Evolutionary conservation across 495 filamentous ascomycete species (phyloP).

Genomic region (Aeminium ludgeri): DNA sequence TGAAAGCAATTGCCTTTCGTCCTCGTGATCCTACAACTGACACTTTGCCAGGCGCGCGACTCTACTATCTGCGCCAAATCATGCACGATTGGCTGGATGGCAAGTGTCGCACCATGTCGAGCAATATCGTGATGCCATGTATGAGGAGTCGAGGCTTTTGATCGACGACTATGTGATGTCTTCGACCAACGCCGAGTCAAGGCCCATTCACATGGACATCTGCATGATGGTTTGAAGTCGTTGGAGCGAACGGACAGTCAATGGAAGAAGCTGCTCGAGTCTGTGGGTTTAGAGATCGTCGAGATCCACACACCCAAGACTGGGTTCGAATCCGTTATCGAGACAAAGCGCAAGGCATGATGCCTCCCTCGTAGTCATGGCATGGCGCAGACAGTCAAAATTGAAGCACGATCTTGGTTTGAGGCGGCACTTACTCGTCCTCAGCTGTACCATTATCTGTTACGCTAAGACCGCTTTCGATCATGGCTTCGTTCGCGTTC

Average conservation of each 20-base stretch:
- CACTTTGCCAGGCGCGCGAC: slow-evolving; percentile 7
- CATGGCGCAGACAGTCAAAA: too few relatives aligned
- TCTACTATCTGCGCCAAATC: slow-evolving; percentile 10
- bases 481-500: too few relatives aligned
- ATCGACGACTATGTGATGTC: slow-evolving; percentile 10
- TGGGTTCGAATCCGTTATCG: slow-evolving; percentile 6
- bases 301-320: not conserved
- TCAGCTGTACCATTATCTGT: too few relatives aligned
- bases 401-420: too few relatives aligned
- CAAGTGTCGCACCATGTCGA: slow-evolving; percentile 2
- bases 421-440: too few relatives aligned
- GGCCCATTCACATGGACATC: not conserved
- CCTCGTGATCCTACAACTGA: slow-evolving; percentile 8
- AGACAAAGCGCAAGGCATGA: not conserved
- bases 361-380: too few relatives aligned
- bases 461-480: too few relatives aligned
- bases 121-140: slow-evolving; percentile 7
- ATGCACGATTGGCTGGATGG: slow-evolving; percentile 14
- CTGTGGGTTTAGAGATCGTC: slow-evolving; percentile 4
- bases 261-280: slow-evolving; percentile 6
- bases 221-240: slow-evolving; percentile 4
- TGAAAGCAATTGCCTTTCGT: slow-evolving; percentile 8
- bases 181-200: not conserved
- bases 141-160: slow-evolving; percentile 4
- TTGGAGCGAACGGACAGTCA: slow-evolving; percentile 10